Evolutionary conservation across 371 early-diverging fungal genomes (phyloP), one percentile per base, ranked within the genome.

Genomic region (Mortierella sp.): DNA sequence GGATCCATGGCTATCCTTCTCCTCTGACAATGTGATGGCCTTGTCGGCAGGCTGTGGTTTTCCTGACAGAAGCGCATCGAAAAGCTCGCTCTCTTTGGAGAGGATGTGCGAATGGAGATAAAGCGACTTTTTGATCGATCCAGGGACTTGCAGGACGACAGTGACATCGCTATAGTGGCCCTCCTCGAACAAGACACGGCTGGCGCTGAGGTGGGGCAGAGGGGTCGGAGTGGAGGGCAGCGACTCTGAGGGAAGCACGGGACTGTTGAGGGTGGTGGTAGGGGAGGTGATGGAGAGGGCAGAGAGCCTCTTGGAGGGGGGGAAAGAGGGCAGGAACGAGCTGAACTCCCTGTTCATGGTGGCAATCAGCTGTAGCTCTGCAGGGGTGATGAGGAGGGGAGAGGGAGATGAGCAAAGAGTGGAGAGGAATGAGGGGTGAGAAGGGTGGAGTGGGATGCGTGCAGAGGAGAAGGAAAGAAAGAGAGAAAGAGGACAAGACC

Each of bases 261-360:
- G 77, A 48, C 60, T 60, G 44, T 39, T 65, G n/a, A 47, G 34
- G 25, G 59, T 54, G 1, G 74, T 60, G 25, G 59, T 54, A 2
- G 74, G 64, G 27, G 74, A 69, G 19, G 70, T 54, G 54, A 69
- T 51, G 16, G 62, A 52, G 41, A 76, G 37, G 45, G 77, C 70
- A 0, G 77, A 76, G 24, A 76, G 62, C 24, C 77, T 34, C 47
- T 65, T 55, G 29, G 77, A 60, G n/a, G 77, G 77, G 22, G 77
- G 77, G 41, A 76, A 76, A 31, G 77, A 76, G 17, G 77, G 77
- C 13, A 76, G 63, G 58, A 76, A 76, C 24, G 77, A 76, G 45
- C 57, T 52, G 51, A 76, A 65, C 39, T 76, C 77, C 66, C 60
- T 60, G 45, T 60, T 60, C 60, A 60, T 60, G 40, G 50, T 50